A percentile compares a stretch with the other conserved stretches of the same genome.
Evolutionary conservation across 2,329 filamentous ascomycete species (phyloP).

Genomic region (Sporothrix luriei): DNA sequence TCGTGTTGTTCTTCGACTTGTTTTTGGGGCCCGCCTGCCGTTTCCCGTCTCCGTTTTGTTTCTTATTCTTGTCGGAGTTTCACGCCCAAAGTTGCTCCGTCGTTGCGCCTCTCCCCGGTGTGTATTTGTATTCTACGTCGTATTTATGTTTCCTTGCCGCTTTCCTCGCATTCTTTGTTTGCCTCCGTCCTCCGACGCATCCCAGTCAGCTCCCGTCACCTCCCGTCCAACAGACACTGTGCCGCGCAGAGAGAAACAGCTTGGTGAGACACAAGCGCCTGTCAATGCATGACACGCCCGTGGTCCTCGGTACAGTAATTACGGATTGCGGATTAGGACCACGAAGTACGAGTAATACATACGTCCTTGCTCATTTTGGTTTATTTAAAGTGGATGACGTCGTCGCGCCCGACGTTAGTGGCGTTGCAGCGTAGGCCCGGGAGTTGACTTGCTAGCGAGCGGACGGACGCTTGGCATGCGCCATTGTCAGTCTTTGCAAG

Average conservation of each 20-base stretch:
- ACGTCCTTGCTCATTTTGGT: neutral
- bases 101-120: neutral
- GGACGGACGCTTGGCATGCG: neutral
- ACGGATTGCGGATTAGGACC: too few species aligned
- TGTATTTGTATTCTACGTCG: too few species aligned
- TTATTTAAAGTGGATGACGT: neutral
- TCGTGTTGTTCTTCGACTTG: too few species aligned
- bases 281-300: neutral
- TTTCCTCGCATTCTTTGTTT: too few species aligned
- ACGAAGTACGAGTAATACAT: too few species aligned
- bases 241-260: too few species aligned
- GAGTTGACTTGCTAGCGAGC: neutral
- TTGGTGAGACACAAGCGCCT: neutral
- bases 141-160: too few species aligned
- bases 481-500: neutral
- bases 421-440: neutral
- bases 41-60: too few species aligned
- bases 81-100: neutral
- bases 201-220: neutral
- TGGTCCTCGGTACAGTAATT: too few species aligned
- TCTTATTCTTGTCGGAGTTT: too few species aligned
- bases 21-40: too few species aligned
- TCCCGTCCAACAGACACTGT: neutral
- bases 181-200: neutral
- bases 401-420: slow-evolving; percentile 4